A percentile compares a stretch with the other conserved stretches of the same genome.
These are phyloP conservation scores for Fusarium proliferatum DNA, from an alignment of 2,329 filamentous ascomycete species.

Conservation along the genomic window DNA sequence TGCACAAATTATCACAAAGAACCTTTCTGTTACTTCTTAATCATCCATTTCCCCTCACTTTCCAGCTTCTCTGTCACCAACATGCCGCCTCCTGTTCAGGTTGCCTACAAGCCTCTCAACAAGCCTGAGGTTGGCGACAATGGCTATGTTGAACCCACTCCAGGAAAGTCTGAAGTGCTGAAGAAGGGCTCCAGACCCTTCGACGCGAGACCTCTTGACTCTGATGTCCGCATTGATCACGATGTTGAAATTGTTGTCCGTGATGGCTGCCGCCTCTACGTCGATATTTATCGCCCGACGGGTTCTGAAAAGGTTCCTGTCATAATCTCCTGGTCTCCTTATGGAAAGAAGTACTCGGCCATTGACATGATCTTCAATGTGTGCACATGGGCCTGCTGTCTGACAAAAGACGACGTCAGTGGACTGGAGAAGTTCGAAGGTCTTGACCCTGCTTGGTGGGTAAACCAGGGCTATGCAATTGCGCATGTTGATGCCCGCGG, in stretches of 20 bases:
- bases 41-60: accelerated
- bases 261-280: constrained; percentile 37
- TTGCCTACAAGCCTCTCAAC: constrained; percentile 39
- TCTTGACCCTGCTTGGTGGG: constrained; percentile 27
- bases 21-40: background rate
- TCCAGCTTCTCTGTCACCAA: background rate
- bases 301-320: constrained; percentile 21
- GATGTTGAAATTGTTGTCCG: constrained; percentile 38
- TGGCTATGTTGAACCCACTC: constrained; percentile 30
- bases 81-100: constrained; percentile 39
- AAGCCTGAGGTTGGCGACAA: constrained; percentile 36
- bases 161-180: constrained; percentile 35
- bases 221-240: constrained; percentile 38
- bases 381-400: constrained; percentile 29
- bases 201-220: constrained; percentile 33
- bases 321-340: constrained; percentile 36
- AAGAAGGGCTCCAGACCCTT: constrained; percentile 36
- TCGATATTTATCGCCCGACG: constrained; percentile 13
- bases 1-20: background rate
- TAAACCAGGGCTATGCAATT: constrained; percentile 24
- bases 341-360: constrained; percentile 38
- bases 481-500: constrained; percentile 19
- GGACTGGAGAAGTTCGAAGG: constrained; percentile 30
- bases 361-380: constrained; percentile 38
- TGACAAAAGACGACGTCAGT: constrained; percentile 24